phyloP scores from a whole-genome alignment of 305 asterid species.

The Stenogyne calaminthoides region DNA sequence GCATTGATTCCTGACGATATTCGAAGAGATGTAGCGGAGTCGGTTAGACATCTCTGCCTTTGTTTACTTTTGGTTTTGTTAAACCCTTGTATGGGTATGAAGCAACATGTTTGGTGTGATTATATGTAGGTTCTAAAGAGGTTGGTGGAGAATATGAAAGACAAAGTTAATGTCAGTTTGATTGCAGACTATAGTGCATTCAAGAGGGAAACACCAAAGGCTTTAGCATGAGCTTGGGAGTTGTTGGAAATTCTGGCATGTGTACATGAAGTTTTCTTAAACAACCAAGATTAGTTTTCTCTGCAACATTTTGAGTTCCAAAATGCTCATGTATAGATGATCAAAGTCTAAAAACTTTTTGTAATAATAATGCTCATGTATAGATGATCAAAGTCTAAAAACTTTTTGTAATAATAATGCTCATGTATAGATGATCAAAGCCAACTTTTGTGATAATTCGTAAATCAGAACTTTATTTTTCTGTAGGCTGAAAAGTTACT shows the following conservation, averaged over 20 bases:
- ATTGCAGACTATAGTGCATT: conserved; percentile 69
- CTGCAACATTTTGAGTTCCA: background rate
- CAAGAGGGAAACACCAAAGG: conserved; percentile 65
- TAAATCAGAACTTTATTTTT: no score
- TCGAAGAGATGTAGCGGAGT: conserved; percentile 79
- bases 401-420: no score
- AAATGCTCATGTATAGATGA: background rate
- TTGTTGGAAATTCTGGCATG: background rate
- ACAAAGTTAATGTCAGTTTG: conserved; percentile 80
- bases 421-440: no score
- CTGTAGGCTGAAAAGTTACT: no score
- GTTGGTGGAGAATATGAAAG: conserved; percentile 83
- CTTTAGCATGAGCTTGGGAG: conserved; percentile 38
- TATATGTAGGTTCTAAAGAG: conserved; percentile 62
- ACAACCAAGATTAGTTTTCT: background rate
- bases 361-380: no score
- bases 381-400: no score
- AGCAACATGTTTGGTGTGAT: conserved; percentile 4
- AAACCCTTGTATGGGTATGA: background rate
- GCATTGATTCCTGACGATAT: conserved; percentile 78
- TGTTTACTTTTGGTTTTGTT: background rate
- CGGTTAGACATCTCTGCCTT: conserved; percentile 52
- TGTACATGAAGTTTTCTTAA: background rate
- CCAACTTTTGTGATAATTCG: no score
- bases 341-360: no score